phyloP scores from a whole-genome alignment of 768 basidiomycete genomes.

The Lactarius indigo region DNA sequence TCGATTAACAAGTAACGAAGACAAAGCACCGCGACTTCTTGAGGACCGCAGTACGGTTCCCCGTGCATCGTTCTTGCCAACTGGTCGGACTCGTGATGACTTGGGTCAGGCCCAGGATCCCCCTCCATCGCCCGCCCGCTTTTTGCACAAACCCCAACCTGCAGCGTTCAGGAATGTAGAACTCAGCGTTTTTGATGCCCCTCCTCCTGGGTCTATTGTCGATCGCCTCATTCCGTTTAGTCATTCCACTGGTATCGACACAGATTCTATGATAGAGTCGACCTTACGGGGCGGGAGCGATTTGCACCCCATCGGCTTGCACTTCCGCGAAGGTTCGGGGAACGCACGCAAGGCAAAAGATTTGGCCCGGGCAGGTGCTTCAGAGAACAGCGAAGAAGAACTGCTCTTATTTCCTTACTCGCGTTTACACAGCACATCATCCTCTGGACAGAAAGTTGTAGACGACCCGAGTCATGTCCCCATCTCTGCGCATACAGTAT shows the following conservation, averaged over 20 bases:
- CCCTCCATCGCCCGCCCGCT: conserved; percentile 6
- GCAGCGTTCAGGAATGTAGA: not conserved
- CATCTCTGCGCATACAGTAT: conserved; percentile 18
- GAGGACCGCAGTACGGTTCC: not conserved
- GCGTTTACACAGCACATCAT: conserved; percentile 5
- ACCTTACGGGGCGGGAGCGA: conserved; percentile 1
- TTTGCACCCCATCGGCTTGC: conserved; percentile 10
- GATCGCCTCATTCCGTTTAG: conserved; percentile 1
- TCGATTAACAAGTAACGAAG: not conserved
- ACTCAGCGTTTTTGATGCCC: not conserved
- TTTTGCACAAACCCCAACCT: not conserved
- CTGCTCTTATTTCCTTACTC: conserved; percentile 14
- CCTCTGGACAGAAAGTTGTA: not conserved
- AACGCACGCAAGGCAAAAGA: conserved; percentile 22
- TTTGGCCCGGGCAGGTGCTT: not conserved
- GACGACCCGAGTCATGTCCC: conserved; percentile 11
- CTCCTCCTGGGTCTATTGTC: not conserved
- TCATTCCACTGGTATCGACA: not conserved
- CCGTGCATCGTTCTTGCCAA: not conserved
- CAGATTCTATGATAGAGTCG: conserved; percentile 3
- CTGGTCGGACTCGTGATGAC: not conserved
- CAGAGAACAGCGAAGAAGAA: conserved; percentile 6
- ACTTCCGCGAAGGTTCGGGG: conserved; percentile 26
- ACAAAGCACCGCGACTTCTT: not conserved
- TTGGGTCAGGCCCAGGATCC: not conserved